These are phyloP conservation scores for Alloascoidea africana DNA, from an alignment of 805 yeast species.

Conservation along the genomic window DNA sequence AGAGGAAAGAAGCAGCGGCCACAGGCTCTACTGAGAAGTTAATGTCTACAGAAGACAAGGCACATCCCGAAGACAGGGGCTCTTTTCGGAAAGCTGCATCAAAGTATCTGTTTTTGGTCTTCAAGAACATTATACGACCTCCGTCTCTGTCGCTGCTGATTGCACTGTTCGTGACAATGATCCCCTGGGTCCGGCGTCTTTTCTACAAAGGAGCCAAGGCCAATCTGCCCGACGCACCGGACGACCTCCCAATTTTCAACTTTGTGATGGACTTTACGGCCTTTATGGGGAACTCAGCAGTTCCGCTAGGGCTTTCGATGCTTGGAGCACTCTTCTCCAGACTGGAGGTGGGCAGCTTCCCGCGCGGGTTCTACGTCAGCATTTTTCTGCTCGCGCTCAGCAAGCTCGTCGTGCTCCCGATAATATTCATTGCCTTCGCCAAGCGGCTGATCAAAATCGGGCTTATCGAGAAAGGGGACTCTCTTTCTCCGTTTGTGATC, in stretches of 20 bases:
- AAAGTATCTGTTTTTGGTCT: not conserved
- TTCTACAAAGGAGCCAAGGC: conserved; percentile 37
- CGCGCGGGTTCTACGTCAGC: conserved; percentile 51
- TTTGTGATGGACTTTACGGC: conserved; percentile 70
- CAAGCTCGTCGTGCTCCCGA: conserved; percentile 59
- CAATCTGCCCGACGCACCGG: conserved; percentile 65
- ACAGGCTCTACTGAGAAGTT: too few relatives aligned
- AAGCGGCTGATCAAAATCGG: conserved; percentile 46
- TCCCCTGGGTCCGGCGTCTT: conserved; percentile 74
- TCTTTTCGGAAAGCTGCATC: too few relatives aligned
- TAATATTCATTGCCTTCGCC: conserved; percentile 57
- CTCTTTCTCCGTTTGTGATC: conserved; percentile 54
- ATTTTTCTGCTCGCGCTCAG: conserved; percentile 39
- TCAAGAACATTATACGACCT: conserved; percentile 28
- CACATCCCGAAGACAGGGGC: too few relatives aligned
- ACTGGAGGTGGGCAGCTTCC: conserved; percentile 40
- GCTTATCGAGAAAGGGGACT: conserved; percentile 43
- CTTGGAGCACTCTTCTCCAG: conserved; percentile 85
- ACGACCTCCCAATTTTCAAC: conserved; percentile 65
- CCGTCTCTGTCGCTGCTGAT: conserved; percentile 57
- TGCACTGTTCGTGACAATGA: conserved; percentile 54
- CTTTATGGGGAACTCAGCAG: conserved; percentile 77
- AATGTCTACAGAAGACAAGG: too few relatives aligned
- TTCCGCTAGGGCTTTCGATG: conserved; percentile 71
- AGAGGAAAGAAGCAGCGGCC: too few relatives aligned